Conservation (phyloP, 345 rosid species). For the Sisymbrium altissimum region DNA sequence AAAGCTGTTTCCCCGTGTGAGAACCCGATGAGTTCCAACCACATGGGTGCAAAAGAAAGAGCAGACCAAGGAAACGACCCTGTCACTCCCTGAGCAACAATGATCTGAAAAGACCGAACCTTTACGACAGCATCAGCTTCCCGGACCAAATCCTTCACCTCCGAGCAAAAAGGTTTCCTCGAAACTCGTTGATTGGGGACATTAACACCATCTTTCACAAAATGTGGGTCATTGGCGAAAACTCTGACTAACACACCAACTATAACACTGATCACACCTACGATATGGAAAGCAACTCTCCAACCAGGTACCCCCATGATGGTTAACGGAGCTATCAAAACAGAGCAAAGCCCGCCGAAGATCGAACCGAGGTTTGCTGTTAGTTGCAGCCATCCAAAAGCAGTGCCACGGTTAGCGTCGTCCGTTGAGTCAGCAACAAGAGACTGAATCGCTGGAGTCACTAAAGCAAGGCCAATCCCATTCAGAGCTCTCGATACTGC, state of each 20-base stretch:
- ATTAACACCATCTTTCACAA: conserved; percentile 33
- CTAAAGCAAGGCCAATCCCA: conserved; percentile 87
- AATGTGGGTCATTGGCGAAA: conserved; percentile 74
- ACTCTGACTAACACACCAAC: conserved; percentile 65
- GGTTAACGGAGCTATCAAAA: conserved; percentile 62
- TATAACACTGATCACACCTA: conserved; percentile 62
- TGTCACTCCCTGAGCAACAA: conserved; percentile 82
- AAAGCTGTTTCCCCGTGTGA: conserved; percentile 68
- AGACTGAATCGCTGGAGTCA: conserved; percentile 81
- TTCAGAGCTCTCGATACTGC: conserved; percentile 83
- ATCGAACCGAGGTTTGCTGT: conserved; percentile 77
- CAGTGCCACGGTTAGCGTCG: conserved; percentile 66
- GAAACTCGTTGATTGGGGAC: conserved; percentile 34
- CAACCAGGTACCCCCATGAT: conserved; percentile 83
- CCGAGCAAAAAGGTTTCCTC: conserved; percentile 46
- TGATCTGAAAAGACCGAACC: conserved; percentile 75
- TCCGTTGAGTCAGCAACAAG: conserved; percentile 88
- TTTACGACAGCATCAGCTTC: conserved; percentile 62
- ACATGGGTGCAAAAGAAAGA: conserved; percentile 80
- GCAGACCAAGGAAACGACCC: conserved; percentile 97
- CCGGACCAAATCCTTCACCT: conserved; percentile 50
- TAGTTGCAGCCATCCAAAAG: conserved; percentile 87
- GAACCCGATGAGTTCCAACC: conserved; percentile 89
- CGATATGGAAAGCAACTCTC: conserved; percentile 83
- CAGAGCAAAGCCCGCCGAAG: conserved; percentile 71